Base-by-base conservation (phyloP, 164 flowering plant genomes). In the Brasenia schreberi region DNA sequence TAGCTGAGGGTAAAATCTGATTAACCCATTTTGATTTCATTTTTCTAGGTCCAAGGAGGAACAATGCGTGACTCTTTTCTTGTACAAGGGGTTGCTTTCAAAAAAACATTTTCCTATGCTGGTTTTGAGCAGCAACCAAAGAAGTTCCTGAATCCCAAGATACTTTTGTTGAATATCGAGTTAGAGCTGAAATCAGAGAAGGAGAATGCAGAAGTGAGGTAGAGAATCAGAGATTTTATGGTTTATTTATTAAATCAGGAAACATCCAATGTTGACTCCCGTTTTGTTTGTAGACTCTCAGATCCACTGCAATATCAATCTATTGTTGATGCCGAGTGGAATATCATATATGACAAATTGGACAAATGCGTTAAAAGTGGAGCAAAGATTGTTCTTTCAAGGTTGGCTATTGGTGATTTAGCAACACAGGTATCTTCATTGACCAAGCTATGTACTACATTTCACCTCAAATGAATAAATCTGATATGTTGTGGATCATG, bases 311-410 rank as follows among this genome's bases (percentile, higher is more conserved):
- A 95, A 72, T 95, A 95, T 76, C 97, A 95, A 72, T 92, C 97
- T 43, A 95, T 95, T 78, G 99, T 92, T 74, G 98, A 95, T 84
- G 99, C 99, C 14, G 99, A 95, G 75, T 95, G 99, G 99, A 95
- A 95, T 80, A 95, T 95, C 67, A 95, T 95, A 62, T 95, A 95
- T 74, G 99, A 95, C 70, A 95, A 95, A 69, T 76, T 95, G 81
- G 99, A 92, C 72, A 95, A 92, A 80, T 95, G 99, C 78, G 97
- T 81, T 9, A 79, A 84, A 72, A 84, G 96, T 83, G 99, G 98
- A 27, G 97, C 98, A 59, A 95, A 88, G 77, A 85, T 95, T 68
- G 87, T 95, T 67, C 87, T 95, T 72, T 95, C 99, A 69, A 82
- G 99, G 39, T 73, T 95, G 67, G 97, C 99, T 59, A 90, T 95